Percentiles rank a stretch among this genome's conserved stretches.
phyloP scores from a whole-genome alignment of 208 protist species.

The Trypanosoma melophagium region DNA sequence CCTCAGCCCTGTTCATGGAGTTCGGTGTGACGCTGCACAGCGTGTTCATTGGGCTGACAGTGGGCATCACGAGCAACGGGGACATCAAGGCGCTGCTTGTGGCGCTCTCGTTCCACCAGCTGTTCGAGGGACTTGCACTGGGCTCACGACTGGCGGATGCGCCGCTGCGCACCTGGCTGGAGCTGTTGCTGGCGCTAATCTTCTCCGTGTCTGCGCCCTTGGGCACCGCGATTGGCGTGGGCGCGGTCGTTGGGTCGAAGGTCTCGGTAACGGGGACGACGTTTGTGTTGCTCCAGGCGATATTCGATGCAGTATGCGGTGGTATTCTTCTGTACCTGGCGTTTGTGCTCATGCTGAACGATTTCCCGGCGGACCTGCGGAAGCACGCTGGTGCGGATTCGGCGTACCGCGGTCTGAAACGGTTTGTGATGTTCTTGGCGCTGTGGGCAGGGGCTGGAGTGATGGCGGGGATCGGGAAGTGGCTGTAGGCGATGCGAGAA shows the following conservation, averaged over 20 bases:
- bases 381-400: conserved; percentile 8
- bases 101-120: conserved; percentile 30
- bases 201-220: conserved; percentile 57
- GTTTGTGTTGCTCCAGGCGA: conserved; percentile 46
- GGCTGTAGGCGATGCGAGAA: neutral
- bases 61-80: conserved; percentile 42
- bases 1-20: conserved; percentile 32
- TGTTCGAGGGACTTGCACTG: conserved; percentile 35
- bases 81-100: conserved; percentile 20
- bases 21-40: conserved; percentile 62
- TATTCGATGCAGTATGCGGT: conserved; percentile 44
- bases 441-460: conserved; percentile 39
- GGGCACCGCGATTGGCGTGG: conserved; percentile 33
- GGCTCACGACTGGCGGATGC: conserved; percentile 28
- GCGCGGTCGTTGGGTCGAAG: conserved; percentile 22
- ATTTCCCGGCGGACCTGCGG: conserved; percentile 55
- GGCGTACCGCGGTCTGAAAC: neutral
- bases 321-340: conserved; percentile 67
- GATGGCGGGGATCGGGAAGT: conserved; percentile 19
- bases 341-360: conserved; percentile 44
- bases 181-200: conserved; percentile 37
- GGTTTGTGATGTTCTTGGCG: conserved; percentile 35
- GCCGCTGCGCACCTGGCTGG: conserved; percentile 21
- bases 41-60: conserved; percentile 59
- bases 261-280: conserved; percentile 28